phyloP scores from a whole-genome alignment of 345 rosid species.

The Camelina neglecta region DNA sequence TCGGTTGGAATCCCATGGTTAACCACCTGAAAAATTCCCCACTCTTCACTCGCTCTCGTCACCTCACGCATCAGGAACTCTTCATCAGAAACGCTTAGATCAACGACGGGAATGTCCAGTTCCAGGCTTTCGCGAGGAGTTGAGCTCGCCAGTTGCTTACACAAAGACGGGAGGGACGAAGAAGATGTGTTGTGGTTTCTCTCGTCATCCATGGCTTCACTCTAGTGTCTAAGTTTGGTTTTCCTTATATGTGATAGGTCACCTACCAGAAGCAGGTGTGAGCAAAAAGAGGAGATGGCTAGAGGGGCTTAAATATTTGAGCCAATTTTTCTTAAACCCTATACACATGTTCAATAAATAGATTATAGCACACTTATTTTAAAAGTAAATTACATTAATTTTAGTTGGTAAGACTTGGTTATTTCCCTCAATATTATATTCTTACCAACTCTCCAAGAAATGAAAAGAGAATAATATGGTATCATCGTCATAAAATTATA shows the following conservation, averaged over 20 bases:
- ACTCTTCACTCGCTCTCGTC: conserved; percentile 46
- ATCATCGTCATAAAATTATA: too few relatives aligned
- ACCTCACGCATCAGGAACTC: conserved; percentile 38
- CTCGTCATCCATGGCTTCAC: neutral
- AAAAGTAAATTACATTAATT: too few relatives aligned
- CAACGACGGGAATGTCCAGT: conserved; percentile 38
- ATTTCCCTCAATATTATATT: too few relatives aligned
- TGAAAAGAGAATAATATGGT: too few relatives aligned
- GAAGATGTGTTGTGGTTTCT: too few relatives aligned
- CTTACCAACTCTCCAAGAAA: too few relatives aligned
- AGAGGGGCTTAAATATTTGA: neutral
- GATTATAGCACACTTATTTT: too few relatives aligned
- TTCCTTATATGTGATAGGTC: neutral
- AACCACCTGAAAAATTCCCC: conserved; percentile 52
- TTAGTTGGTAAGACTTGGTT: too few relatives aligned
- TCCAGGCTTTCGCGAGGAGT: neutral
- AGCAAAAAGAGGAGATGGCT: neutral
- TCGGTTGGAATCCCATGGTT: conserved; percentile 48
- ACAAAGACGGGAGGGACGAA: neutral
- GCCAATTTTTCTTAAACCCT: neutral
- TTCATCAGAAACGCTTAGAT: conserved; percentile 43
- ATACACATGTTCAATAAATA: too few relatives aligned
- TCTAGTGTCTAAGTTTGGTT: neutral
- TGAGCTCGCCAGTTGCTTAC: neutral
- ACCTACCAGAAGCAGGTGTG: neutral